Base-by-base conservation (phyloP, 805 yeast species). In the Yarrowia sp. region DNA sequence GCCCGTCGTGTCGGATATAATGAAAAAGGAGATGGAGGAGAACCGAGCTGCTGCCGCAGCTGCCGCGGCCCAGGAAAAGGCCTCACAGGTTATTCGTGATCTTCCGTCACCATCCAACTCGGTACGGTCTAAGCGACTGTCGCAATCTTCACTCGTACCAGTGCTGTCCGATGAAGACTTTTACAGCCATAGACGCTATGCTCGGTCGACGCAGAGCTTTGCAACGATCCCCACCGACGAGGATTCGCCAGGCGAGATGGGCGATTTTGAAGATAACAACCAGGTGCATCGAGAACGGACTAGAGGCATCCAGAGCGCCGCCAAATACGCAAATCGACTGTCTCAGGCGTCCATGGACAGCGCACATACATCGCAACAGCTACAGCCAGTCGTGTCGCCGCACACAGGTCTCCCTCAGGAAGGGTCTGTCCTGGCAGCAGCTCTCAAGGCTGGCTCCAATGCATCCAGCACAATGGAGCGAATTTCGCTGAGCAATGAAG, bases 381-480 rank as follows among this genome's bases (percentile, higher is more conserved):
- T 54, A 26, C 44, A 36, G 61, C 46, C 46, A 7, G 61, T 54
- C 17, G 61, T 36, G 26, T 54, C 61, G 33, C 61, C 61, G 35
- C 61, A 54, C 35, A 54, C 61, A 2, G 61, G 61, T 11, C 46
- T 54, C 24, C 61, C 61, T 22, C 61, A 54, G 61, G 61, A 38
- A 41, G 51, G 51, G 22, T 58, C 63, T 12, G 63, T 58, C 16
- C 41, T 58, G 21, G 63, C 63, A 2, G 63, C 63, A 14, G 63
- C 63, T 8, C 49, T 58, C 41, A 41, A 43, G 41, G 63, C 63
- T 10, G 63, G 63, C 38, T 43, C 63, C n/a, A 41, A 58, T 30
- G 63, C 63, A 12, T 41, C 51, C 16, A 32, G 22, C 51, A 58
- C 63, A 10, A 58, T 58, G 63, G 51, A 58, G 51, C 63, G 63